Conservation (phyloP, 768 basidiomycete genomes). For the Galerina marginata region DNA sequence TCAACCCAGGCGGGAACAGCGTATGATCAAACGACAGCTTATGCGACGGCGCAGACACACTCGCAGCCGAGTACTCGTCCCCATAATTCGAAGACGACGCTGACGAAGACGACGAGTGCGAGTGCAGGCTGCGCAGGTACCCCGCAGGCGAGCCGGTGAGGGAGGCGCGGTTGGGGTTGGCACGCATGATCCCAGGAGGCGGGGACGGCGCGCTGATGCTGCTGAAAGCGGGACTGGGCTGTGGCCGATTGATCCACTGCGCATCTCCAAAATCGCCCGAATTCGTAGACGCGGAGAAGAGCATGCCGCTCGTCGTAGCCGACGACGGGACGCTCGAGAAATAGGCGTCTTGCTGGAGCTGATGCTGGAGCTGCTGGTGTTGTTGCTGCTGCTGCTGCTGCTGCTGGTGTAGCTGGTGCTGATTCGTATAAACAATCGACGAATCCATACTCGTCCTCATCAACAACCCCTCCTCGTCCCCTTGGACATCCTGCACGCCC, state of each 20-base stretch:
- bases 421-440: conserved; percentile 21
- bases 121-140: conserved; percentile 26
- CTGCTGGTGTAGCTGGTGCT: neutral
- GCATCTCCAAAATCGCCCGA: conserved; percentile 30
- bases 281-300: conserved; percentile 25
- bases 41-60: conserved; percentile 72
- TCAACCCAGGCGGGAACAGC: conserved; percentile 52
- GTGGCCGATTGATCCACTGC: conserved; percentile 46
- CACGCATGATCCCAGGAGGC: conserved; percentile 16
- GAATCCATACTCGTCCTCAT: conserved; percentile 32
- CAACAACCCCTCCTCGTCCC: conserved; percentile 63
- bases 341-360: conserved; percentile 5
- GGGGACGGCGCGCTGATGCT: conserved; percentile 45
- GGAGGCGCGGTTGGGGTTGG: too few species aligned
- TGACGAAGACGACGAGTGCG: conserved; percentile 35
- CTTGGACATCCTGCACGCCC: conserved; percentile 56
- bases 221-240: conserved; percentile 48
- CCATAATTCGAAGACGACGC: conserved; percentile 26
- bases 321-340: conserved; percentile 18
- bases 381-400: neutral
- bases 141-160: conserved; percentile 24
- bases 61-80: conserved; percentile 47
- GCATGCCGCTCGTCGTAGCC: conserved; percentile 20
- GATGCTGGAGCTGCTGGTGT: conserved; percentile 8
- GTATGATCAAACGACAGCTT: conserved; percentile 69